Conservation (phyloP, 2,329 filamentous ascomycete genomes). For the Epichloe typhina region DNA sequence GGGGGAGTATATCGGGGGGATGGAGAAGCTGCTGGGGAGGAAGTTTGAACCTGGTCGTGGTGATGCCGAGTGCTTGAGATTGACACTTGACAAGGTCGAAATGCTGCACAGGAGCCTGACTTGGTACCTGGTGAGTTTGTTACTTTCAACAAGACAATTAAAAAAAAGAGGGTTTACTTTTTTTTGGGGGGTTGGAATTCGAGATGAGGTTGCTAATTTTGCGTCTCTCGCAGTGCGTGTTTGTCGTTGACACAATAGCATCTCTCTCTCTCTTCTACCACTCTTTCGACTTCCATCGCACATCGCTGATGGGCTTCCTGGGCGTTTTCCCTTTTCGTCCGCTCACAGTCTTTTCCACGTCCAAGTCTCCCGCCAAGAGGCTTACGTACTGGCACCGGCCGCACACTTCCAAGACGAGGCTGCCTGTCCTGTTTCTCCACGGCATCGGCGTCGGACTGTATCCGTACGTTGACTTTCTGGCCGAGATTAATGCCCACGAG, state of each 20-base stretch:
- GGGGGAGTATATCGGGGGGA: constrained; percentile 34
- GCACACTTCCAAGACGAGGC: constrained; percentile 42
- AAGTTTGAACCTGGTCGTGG: constrained; percentile 38
- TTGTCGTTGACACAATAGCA: constrained; percentile 30
- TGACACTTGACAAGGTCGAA: constrained; percentile 44
- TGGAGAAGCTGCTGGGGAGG: constrained; percentile 37
- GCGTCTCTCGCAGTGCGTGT: constrained; percentile 23
- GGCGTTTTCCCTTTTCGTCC: constrained; percentile 41
- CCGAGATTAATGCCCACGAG: constrained; percentile 30
- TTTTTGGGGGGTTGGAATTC: too few relatives aligned
- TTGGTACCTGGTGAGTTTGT: constrained; percentile 39
- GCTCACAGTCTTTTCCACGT: constrained; percentile 30
- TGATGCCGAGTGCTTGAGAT: constrained; percentile 35
- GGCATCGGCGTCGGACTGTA: constrained; percentile 43
- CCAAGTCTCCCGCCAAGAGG: constrained; percentile 30
- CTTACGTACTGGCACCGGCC: constrained; percentile 47
- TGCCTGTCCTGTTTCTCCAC: constrained; percentile 49
- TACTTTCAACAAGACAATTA: too few relatives aligned
- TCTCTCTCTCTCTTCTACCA: constrained; percentile 22
- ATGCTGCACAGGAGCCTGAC: constrained; percentile 41
- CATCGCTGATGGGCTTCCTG: constrained; percentile 18
- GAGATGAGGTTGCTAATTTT: too few relatives aligned
- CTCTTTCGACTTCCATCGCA: constrained; percentile 35
- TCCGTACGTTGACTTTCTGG: constrained; percentile 41
- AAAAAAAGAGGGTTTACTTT: too few relatives aligned